These are phyloP conservation scores for Pharnaceum exiguum DNA, from an alignment of 148 eudicot species.

Conservation along the genomic window DNA sequence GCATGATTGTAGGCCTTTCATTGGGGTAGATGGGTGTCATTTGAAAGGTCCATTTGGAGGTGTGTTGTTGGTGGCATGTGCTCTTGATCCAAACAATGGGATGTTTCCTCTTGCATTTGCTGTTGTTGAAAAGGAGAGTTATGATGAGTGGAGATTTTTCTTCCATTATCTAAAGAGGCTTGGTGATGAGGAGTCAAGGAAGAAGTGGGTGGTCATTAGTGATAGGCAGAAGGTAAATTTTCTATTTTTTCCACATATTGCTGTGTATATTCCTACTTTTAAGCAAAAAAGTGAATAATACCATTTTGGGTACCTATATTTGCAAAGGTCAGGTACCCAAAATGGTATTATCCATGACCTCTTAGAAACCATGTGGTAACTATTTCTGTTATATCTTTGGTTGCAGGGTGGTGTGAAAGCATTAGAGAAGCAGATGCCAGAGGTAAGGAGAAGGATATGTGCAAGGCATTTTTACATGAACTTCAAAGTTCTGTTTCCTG, in stretches of 20 bases:
- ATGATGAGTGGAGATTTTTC: neutral
- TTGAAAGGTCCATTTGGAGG: neutral
- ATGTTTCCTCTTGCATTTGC: neutral
- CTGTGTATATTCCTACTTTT: no score
- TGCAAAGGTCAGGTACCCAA: no score
- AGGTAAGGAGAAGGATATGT: neutral
- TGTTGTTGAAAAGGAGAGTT: neutral
- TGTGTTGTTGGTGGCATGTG: neutral
- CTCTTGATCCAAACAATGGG: neutral
- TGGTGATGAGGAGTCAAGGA: neutral
- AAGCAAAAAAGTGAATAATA: no score
- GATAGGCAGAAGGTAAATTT: neutral
- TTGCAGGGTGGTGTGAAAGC: neutral
- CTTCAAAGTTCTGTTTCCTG: neutral
- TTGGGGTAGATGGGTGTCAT: neutral
- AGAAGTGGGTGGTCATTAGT: neutral
- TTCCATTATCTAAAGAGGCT: neutral
- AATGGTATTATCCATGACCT: no score
- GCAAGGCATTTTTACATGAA: neutral
- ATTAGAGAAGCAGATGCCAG: neutral
- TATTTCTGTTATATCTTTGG: neutral
- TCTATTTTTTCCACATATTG: no score
- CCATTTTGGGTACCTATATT: no score
- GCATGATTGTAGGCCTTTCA: no score
- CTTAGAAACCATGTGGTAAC: no score